Conservation (phyloP, 768 basidiomycete species). For the Suillus fuscotomentosus region DNA sequence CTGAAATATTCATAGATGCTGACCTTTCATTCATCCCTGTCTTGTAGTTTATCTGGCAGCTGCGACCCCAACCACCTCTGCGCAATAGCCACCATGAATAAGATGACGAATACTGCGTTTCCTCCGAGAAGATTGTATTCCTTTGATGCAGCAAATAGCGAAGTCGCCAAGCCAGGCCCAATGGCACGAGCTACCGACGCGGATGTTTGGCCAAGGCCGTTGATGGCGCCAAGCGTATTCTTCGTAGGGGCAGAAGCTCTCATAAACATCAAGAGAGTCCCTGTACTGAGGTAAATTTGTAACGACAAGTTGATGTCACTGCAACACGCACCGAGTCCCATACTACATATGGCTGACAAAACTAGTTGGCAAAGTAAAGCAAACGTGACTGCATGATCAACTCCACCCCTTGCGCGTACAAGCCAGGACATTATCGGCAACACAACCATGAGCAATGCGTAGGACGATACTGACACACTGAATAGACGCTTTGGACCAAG, state of each 20-base stretch:
- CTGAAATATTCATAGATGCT: not conserved
- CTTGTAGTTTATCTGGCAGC: conserved; percentile 31
- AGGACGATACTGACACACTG: conserved; percentile 35
- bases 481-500: conserved; percentile 45
- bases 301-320: not conserved
- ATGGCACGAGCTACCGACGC: conserved; percentile 46
- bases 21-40: conserved; percentile 21
- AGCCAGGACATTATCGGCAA: conserved; percentile 47
- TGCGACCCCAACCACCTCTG: conserved; percentile 22
- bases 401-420: conserved; percentile 30
- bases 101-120: conserved; percentile 46
- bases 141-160: conserved; percentile 51
- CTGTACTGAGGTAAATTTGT: conserved; percentile 28
- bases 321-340: conserved; percentile 38
- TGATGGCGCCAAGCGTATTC: conserved; percentile 53
- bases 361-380: conserved; percentile 31
- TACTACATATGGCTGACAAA: conserved; percentile 34
- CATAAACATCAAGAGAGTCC: conserved; percentile 54
- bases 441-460: conserved; percentile 37
- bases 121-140: conserved; percentile 48
- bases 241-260: conserved; percentile 52
- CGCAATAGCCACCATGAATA: conserved; percentile 29
- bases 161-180: conserved; percentile 48
- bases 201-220: conserved; percentile 53
- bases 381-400: conserved; percentile 35